Evolutionary conservation across 176 grass and related monocot species (phyloP), one percentile per base, ranked within the genome.

Genomic region (Oryza glumipatula): DNA sequence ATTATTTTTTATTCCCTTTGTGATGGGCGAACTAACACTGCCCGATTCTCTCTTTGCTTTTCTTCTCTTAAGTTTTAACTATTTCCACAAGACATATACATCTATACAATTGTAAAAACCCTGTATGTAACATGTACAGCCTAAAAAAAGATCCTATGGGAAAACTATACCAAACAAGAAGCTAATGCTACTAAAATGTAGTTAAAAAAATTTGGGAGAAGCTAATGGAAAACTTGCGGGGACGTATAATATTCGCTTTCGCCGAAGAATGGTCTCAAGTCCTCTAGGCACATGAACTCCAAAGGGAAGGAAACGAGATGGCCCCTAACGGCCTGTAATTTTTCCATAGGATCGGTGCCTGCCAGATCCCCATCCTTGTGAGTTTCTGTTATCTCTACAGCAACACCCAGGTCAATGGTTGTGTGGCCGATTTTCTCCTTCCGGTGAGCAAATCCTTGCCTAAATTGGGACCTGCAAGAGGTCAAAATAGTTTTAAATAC

Each of bases 251-350:
- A 97, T 65, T 97, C 91, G 48, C 86, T 88, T 84, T 94, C 86
- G 2, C 75, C 65, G 24, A 97, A 93, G 68, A 68, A 86, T 7
- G 94, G 94, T 82, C 91, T 87, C 87, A 97, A 84, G 39, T 97
- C 91, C 82, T 97, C 94, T 71, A 88, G 77, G 68, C 87, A 86
- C 94, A 97, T 94, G 78, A 97, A 97, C 30, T 94, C 70, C 67
- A 97, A 76, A 4, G 94, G 89, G 76, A 97, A 97, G 36, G 72
- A 84, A 83, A 97, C 94, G 67, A 97, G 85, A 76, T 90, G 84
- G 54, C 91, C 94, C 65, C 78, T 77, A 14, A 97, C 67, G 1
- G 82, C 87, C 44, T 91, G 61, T 73, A 95, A 80, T 70, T 65
- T 78, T 67, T 92, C 80, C 46, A 82, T 67, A 19, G 88, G 86